A percentile compares a stretch with the other conserved stretches of the same genome.
Evolutionary conservation across 2,329 filamentous ascomycete genomes (phyloP).

Genomic region (Calonectria pseudoturangicola): DNA sequence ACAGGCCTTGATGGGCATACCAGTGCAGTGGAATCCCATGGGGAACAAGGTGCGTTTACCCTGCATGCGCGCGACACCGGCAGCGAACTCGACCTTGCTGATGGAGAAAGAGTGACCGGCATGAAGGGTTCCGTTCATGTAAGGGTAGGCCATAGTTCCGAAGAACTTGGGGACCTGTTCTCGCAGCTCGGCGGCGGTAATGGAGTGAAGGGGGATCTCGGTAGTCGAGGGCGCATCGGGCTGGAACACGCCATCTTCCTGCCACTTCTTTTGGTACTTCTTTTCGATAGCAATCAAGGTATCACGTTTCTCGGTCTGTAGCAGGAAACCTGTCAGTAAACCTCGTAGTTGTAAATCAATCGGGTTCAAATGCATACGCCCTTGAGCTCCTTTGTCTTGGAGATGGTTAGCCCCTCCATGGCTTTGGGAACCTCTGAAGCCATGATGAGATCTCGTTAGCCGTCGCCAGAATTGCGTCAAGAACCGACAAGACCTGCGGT

Average conservation of each 20-base stretch:
- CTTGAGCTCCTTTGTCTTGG: constrained; percentile 77
- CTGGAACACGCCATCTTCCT: constrained; percentile 80
- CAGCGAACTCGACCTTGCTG: constrained; percentile 93
- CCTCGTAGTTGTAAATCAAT: neutral
- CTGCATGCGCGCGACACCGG: constrained; percentile 91
- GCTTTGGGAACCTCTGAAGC: constrained; percentile 66
- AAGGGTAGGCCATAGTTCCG: constrained; percentile 74
- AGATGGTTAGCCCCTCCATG: constrained; percentile 71
- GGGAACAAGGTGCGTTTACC: constrained; percentile 92
- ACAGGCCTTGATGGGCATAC: constrained; percentile 98
- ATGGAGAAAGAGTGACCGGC: constrained; percentile 95
- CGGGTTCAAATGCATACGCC: constrained; percentile 64
- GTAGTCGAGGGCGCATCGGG: constrained; percentile 86
- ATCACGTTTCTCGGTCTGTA: constrained; percentile 89
- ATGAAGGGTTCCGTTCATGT: constrained; percentile 92
- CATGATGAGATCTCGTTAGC: constrained; percentile 62
- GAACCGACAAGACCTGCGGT: constrained; percentile 49
- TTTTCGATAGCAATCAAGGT: constrained; percentile 89
- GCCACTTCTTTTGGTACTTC: constrained; percentile 87
- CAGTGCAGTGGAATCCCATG: constrained; percentile 93
- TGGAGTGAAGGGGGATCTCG: constrained; percentile 85
- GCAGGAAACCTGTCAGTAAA: constrained; percentile 43
- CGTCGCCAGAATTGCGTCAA: constrained; percentile 43
- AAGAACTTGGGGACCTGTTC: constrained; percentile 93
- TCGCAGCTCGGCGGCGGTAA: constrained; percentile 84